Base-by-base conservation (phyloP, 805 yeast genomes). In the Kodamaea lidongshanica region DNA sequence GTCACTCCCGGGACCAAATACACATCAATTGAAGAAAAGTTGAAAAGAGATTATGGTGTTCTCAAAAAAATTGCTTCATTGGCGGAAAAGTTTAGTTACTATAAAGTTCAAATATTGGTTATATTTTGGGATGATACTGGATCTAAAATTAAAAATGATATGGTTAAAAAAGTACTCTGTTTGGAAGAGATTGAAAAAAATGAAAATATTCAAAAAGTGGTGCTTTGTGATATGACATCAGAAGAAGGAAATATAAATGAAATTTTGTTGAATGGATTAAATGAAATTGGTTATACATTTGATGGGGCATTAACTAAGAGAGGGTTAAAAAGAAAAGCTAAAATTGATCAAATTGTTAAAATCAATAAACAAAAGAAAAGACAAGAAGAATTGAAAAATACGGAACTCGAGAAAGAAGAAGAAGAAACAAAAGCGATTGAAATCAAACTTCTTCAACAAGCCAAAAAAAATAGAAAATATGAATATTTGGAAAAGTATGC, bases 111-210 rank as follows among this genome's bases (percentile, higher is more conserved):
- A 27, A 41, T 72, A 4, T 29, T 70, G 11, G 34, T 71, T 4
- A 27, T 70, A 10, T 59, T 48, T 34, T 72, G 76, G 76, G 67
- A 62, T 35, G 35, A 39, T 3, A 40, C 44, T 4, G 39, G 46
- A 9, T 31, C 51, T 6, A 41, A 34, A 3, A 19, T 56, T 12
- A 19, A 27, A 7, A 10, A 23, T 1, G 41, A 32, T 3, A 42
- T 46, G 13, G 44, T 56, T 9, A 12, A 30, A 3, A 29, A 40
- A 7, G 12, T 34, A 3, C 44, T 63, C 15, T 30, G 40, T 3
- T 21, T 50, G 2, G 31, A 35, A 2, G 35, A 39, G 9, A 32
- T 37, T 13, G 15, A 16, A 6, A 12, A 31, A 7, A 19, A 32
- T 1, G 44, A 41, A 12, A 37, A 42, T 12, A 34, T 58, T 4